phyloP scores from a whole-genome alignment of 2,329 filamentous ascomycete species.

The Ascochyta clinopodiicola region DNA sequence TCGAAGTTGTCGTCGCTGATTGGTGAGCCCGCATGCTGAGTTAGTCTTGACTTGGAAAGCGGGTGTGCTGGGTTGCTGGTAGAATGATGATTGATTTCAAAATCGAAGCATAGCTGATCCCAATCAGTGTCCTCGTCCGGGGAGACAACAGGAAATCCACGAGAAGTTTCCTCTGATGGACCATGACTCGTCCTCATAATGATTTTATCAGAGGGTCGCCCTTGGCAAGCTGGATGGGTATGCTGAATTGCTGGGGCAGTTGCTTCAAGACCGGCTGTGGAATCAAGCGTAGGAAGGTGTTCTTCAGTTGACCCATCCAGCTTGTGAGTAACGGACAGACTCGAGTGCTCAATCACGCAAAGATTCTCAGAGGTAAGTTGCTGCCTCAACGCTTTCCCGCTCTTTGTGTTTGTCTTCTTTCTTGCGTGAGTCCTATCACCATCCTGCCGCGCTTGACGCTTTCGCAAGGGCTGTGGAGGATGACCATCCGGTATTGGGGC shows the following conservation, averaged over 20 bases:
- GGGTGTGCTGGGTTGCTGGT: neutral
- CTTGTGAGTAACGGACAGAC: neutral
- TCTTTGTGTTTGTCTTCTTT: neutral
- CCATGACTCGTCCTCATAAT: neutral
- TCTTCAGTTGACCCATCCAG: neutral
- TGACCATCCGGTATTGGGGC: constrained; percentile 5
- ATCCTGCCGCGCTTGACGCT: constrained; percentile 18
- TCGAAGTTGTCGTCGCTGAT: constrained; percentile 24
- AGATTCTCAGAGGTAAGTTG: constrained; percentile 12
- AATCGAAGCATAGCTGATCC: constrained; percentile 11
- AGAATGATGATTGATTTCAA: neutral
- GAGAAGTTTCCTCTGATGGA: neutral
- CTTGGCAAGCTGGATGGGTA: neutral
- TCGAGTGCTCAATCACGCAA: neutral
- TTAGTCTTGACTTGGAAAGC: neutral
- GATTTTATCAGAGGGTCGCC: too few species aligned
- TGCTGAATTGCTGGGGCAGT: neutral
- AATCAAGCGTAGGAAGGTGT: neutral
- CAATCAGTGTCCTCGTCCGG: neutral
- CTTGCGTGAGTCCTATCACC: neutral
- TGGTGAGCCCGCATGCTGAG: neutral
- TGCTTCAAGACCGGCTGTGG: neutral
- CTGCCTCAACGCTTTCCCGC: constrained; percentile 13
- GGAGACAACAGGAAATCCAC: neutral
- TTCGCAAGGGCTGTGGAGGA: constrained; percentile 11